A percentile compares a stretch with the other conserved stretches of the same genome.
Evolutionary conservation across 257 asterid species (phyloP).

Genomic region (Striga asiatica): DNA sequence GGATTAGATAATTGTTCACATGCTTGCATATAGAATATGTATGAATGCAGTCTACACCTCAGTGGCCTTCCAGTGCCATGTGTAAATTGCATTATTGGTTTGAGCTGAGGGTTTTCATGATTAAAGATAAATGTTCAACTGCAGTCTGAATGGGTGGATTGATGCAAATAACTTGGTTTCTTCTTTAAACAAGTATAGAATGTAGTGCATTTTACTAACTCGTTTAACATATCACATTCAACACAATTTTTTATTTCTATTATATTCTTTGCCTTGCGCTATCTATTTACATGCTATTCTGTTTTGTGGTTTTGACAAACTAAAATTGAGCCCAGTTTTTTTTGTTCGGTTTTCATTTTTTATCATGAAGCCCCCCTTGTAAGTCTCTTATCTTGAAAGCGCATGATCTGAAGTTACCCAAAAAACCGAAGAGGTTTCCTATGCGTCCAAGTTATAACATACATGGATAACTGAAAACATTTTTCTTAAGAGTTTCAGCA

Average conservation of each 20-base stretch:
- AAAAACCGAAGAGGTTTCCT: no score
- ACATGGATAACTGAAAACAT: no score
- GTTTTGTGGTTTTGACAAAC: neutral
- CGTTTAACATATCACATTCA: neutral
- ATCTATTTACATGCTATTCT: neutral
- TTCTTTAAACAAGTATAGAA: neutral
- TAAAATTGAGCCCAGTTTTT: no score
- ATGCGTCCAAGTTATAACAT: no score
- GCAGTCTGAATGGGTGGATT: conserved; percentile 1
- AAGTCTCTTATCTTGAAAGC: no score
- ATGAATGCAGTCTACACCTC: neutral
- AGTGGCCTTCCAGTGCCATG: neutral
- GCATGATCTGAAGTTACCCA: no score
- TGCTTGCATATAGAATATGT: neutral
- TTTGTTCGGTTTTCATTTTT: no score
- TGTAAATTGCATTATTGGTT: neutral
- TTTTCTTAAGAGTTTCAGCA: no score
- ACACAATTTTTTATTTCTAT: neutral
- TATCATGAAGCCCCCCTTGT: no score
- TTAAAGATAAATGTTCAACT: neutral
- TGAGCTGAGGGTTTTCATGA: neutral
- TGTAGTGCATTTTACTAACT: neutral
- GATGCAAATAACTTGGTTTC: neutral
- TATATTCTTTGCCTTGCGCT: neutral
- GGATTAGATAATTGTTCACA: neutral